Conservation (phyloP, 208 protist species). For the Herpetomonas samuelpessoai region DNA sequence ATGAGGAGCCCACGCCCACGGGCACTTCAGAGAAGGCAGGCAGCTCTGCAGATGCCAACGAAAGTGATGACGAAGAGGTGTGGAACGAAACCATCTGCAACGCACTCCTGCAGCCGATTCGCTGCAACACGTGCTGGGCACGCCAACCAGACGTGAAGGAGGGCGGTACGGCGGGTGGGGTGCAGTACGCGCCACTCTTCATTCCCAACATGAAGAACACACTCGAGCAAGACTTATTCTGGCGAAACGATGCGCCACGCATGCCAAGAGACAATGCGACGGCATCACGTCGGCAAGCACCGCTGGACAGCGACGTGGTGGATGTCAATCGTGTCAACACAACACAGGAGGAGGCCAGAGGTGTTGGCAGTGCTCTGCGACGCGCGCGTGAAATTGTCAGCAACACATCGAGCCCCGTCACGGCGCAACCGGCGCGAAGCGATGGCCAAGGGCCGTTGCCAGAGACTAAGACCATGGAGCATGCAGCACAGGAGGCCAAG, state of each 20-base stretch:
- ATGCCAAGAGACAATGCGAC: constrained; percentile 8
- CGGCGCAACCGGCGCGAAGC: not conserved
- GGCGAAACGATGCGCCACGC: constrained; percentile 55
- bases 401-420: not conserved
- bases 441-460: too few species aligned
- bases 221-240: constrained; percentile 65
- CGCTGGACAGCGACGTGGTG: constrained; percentile 1
- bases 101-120: constrained; percentile 38
- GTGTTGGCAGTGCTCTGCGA: constrained; percentile 21
- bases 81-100: constrained; percentile 33
- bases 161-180: constrained; percentile 25
- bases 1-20: not conserved
- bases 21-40: not conserved
- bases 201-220: constrained; percentile 35
- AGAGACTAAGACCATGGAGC: not conserved
- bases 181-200: constrained; percentile 58
- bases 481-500: not conserved
- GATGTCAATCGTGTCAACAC: constrained; percentile 6
- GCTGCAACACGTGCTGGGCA: constrained; percentile 45
- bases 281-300: not conserved
- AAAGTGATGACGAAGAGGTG: not conserved
- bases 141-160: constrained; percentile 12
- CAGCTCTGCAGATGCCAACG: not conserved
- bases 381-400: constrained; percentile 11
- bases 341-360: not conserved